A percentile compares a stretch with the other conserved stretches of the same genome.
Evolutionary conservation across 1,284 basidiomycete genomes (phyloP).

Genomic region (Sporisorium exsertum): DNA sequence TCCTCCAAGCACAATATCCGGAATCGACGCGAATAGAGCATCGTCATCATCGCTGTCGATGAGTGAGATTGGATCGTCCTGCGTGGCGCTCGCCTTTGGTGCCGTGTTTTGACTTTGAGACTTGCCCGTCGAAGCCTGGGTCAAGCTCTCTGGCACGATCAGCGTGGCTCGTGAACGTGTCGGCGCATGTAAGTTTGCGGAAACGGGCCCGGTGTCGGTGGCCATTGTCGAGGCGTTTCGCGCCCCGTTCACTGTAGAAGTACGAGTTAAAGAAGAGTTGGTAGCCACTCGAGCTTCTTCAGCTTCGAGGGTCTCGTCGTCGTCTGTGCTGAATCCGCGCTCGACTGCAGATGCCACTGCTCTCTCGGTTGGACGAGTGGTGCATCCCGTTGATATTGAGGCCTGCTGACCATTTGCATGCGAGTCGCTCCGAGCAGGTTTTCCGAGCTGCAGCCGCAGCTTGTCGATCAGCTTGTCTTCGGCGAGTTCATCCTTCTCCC

Average conservation of each 20-base stretch:
- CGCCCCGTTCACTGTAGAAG: too few relatives aligned
- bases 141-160: slow-evolving; percentile 11
- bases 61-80: slow-evolving; percentile 25
- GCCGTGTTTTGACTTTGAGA: slow-evolving; percentile 7
- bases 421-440: slow-evolving; percentile 1
- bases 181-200: neutral
- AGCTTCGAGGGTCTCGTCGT: slow-evolving; percentile 40
- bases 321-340: slow-evolving; percentile 30
- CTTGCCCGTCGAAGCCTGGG: slow-evolving; percentile 13
- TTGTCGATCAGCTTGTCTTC: slow-evolving; percentile 33
- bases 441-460: slow-evolving; percentile 31
- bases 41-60: slow-evolving; percentile 47
- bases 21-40: slow-evolving; percentile 6
- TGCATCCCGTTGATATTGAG: neutral
- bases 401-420: too few relatives aligned
- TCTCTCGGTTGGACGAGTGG: neutral
- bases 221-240: neutral
- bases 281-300: slow-evolving; percentile 17
- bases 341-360: neutral
- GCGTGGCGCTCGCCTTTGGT: slow-evolving; percentile 4
- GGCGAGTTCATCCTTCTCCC: slow-evolving; percentile 17
- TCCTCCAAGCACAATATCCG: slow-evolving; percentile 3
- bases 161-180: slow-evolving; percentile 4
- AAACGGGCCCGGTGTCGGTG: neutral
- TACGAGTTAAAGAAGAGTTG: neutral